Evolutionary conservation across 805 yeast species (phyloP).

Genomic region (Saccharomycopsis sp.): DNA sequence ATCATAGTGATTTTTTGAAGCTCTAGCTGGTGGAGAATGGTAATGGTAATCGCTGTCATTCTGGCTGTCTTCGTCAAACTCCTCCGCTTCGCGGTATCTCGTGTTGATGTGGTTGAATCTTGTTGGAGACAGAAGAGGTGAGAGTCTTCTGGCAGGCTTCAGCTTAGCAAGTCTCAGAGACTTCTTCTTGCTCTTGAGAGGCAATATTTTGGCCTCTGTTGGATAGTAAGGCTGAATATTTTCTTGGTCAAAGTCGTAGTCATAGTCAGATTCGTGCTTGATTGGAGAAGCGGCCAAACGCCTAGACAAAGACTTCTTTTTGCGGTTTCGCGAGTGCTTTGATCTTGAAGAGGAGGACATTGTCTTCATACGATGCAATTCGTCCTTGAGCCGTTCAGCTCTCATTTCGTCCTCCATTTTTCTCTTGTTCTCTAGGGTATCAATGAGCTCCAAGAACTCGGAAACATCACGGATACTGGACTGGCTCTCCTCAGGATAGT

Average conservation of each 20-base stretch:
- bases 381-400: conserved; percentile 7
- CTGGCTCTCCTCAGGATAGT: conserved; percentile 1
- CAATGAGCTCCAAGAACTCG: not conserved
- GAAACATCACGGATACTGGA: not conserved
- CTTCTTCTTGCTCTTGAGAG: not conserved
- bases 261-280: not conserved
- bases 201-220: not conserved
- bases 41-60: not conserved
- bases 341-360: conserved; percentile 3
- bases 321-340: not conserved
- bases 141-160: not conserved
- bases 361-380: conserved; percentile 11
- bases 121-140: not conserved
- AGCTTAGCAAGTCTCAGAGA: not conserved
- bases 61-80: not conserved
- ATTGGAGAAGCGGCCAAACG: not conserved
- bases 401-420: conserved; percentile 14
- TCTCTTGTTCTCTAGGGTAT: not conserved
- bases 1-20: not conserved
- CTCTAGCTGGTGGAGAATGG: too few relatives aligned
- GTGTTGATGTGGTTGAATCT: not conserved
- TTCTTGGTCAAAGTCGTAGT: conserved; percentile 17
- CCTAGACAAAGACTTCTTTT: not conserved
- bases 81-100: too few relatives aligned
- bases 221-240: conserved; percentile 5